Evolutionary conservation across 2,329 filamentous ascomycete species (phyloP).

Genomic region (Aurifilum marmelostoma): DNA sequence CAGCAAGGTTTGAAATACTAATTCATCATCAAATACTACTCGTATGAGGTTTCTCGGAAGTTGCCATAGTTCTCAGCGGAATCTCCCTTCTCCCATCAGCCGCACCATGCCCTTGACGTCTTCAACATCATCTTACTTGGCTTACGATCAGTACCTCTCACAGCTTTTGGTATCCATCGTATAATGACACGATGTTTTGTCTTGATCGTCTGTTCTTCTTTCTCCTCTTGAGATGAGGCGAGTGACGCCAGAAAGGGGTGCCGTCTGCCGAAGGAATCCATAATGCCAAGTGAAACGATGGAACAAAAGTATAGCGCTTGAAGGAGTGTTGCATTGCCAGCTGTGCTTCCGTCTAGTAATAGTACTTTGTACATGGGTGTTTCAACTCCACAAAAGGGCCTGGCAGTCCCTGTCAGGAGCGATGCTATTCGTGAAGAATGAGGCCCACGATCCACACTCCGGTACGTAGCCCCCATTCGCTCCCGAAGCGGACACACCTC

Average conservation of each 20-base stretch:
- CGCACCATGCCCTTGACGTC: not conserved
- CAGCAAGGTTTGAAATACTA: not conserved
- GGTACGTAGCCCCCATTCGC: not conserved
- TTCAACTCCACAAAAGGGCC: not conserved
- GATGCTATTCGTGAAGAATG: not conserved
- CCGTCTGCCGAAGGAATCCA: not conserved
- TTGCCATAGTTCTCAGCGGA: not conserved
- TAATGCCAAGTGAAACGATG: slow-evolving; percentile 2
- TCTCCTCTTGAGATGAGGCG: not conserved
- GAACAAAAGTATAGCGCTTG: not conserved
- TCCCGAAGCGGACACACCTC: not conserved
- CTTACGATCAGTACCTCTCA: too few species aligned
- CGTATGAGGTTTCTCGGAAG: not conserved
- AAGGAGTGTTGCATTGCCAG: not conserved
- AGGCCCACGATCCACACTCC: not conserved
- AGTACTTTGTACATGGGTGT: too few species aligned
- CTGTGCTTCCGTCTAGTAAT: too few species aligned
- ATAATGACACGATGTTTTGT: not conserved
- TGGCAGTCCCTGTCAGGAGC: not conserved
- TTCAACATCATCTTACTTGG: not conserved
- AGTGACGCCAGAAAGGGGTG: not conserved
- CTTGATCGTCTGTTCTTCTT: not conserved
- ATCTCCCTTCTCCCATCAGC: not conserved
- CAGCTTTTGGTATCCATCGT: not conserved
- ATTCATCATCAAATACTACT: not conserved